These are phyloP conservation scores for Boechera stricta DNA, from an alignment of 345 rosid species.

Conservation along the genomic window DNA sequence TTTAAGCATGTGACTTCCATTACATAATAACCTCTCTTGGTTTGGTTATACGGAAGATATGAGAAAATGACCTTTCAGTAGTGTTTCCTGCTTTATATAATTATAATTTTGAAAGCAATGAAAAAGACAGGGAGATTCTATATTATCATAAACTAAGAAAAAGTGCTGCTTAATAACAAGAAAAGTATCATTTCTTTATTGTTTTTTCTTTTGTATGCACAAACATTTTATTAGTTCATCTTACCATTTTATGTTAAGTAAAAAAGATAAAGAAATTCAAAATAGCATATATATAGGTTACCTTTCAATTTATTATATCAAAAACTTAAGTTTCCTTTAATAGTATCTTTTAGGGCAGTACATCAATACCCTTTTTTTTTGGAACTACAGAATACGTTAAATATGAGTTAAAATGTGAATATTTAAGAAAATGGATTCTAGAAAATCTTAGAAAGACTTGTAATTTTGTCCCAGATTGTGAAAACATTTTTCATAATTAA, in stretches of 20 bases:
- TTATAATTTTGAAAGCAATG: neutral
- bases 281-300: neutral
- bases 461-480: neutral
- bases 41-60: neutral
- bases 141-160: neutral
- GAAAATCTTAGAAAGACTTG: neutral
- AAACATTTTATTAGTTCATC: neutral
- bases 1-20: constrained; percentile 37
- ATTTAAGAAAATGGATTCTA: neutral
- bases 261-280: neutral
- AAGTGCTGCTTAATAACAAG: neutral
- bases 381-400: neutral
- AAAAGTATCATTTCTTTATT: neutral
- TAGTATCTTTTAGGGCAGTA: neutral
- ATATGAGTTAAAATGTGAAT: neutral
- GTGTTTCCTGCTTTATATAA: neutral
- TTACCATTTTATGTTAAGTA: neutral
- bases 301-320: neutral
- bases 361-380: neutral
- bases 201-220: neutral
- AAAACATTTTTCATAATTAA: neutral
- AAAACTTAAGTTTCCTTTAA: neutral
- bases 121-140: neutral
- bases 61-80: constrained; percentile 37
- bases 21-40: constrained; percentile 23